Evolutionary conservation across 176 grass and related monocot genomes (phyloP), one percentile per base, ranked within the genome.

Genomic region (Triticum dicoccoides): DNA sequence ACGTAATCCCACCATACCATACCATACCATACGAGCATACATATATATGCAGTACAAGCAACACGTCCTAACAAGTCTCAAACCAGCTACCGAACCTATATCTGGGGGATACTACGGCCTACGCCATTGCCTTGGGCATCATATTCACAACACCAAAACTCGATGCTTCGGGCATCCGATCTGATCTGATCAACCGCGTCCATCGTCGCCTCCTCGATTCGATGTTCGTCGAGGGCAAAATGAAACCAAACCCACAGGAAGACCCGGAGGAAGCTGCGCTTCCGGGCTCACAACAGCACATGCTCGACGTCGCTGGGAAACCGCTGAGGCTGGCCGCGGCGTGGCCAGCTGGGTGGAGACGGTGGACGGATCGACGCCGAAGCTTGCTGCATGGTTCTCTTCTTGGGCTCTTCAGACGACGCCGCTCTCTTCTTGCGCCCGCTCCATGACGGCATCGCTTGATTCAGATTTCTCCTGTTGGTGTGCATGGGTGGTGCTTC

Each of bases 91-190:
- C 8, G 0, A 56, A 44, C 33, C 79, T 63, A 86, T 33, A 51
- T 81, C 9, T 20, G 5, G 61, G 58, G 56, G n/a, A 62, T 56
- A 67, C 49, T 37, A 58, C 5, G 42, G 21, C 54, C 13, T 78
- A 68, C 20, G 37, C 1, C 29, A 82, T 23, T 32, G 29, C 25
- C 72, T 64, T 73, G 15, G 15, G 44, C 73, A 76, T 52, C 63
- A 82, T 38, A 78, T 78, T 75, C 62, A 90, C 70, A 56, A 9
- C 14, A 71, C 79, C 79, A 71, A 89, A 85, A 77, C 15, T 64
- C 3, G 38, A 86, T 69, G 73, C 71, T 86, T 69, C 5, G 8
- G 1, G 61, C 83, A 54, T 54, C 51, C 51, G 12, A 49, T 49
- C 45, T 1, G 15, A 83, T 82, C 73, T 79, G 79, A 23, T 63